Evolutionary conservation across 2,329 filamentous ascomycete genomes (phyloP), one percentile per base, ranked within the genome.

Genomic region (Periconia digitata): DNA sequence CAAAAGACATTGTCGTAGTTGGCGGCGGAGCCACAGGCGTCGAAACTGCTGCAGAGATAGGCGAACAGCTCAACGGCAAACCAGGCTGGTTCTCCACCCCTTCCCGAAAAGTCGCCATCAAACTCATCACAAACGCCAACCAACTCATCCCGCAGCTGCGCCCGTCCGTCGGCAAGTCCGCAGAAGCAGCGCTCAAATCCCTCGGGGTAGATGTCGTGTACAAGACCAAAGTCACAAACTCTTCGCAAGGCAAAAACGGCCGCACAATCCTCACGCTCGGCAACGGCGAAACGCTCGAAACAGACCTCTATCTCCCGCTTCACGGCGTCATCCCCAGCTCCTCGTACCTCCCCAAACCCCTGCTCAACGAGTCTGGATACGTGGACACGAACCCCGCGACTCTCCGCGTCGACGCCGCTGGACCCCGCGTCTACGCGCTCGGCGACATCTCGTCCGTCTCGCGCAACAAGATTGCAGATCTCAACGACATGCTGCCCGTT

Each of bases 281-380:
- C 50, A 76, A 79, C 48, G 80, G 80, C 36, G 69, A 74, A 39
- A 71, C 64, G 2, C 55, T 79, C 34, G 70, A 71, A 1, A 72
- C 75, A 2, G 81, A 84, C 55, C 51, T 81, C 20, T 83, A 79
- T 59, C 76, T 84, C 46, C 73, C 76, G 3, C 78, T 78, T 0
- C 74, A 74, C 13, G 81, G 81, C 22, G 76, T 76, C 12, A 59
- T 66, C 7, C 80, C 80, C 0, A 83, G 81, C 63, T 79, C 75
- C 17, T 70, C 67, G 8, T 84, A 76, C 61, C 66, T 85, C 1
- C 79, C 81, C 0, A 43, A 59, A 3, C 59, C 70, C 6, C 73
- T 80, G 35, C 71, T 84, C 3, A 68, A 74, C 49, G 62, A 67
- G 0, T 66, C 60, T 5, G 77, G 76, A 13, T 79, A 76, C 63